These are phyloP conservation scores for Phytopythium cucurbitacearum DNA, from an alignment of 352 stramenopile species.

Conservation along the genomic window DNA sequence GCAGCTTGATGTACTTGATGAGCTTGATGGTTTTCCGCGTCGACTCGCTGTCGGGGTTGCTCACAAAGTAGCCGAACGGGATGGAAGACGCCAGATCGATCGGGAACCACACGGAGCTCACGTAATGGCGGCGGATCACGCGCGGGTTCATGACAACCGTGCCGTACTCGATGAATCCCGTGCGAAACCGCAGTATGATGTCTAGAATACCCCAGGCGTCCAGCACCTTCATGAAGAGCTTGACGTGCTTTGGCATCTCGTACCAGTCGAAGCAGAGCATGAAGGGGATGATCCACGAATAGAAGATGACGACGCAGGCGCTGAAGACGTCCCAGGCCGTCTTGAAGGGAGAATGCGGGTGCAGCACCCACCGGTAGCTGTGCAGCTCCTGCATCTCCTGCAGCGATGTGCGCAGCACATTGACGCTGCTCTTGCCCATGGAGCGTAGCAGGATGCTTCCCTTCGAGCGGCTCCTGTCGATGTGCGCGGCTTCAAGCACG, in stretches of 20 bases:
- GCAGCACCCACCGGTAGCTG: constrained; percentile 44
- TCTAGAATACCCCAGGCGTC: constrained; percentile 48
- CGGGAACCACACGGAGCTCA: constrained; percentile 55
- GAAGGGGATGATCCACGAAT: constrained; percentile 71
- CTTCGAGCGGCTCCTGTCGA: too few relatives aligned
- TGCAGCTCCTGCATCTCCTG: constrained; percentile 49
- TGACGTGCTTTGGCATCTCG: constrained; percentile 15
- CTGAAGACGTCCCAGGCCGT: constrained; percentile 55
- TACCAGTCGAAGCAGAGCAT: constrained; percentile 75
- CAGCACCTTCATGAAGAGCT: constrained; percentile 37
- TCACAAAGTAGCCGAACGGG: constrained; percentile 54
- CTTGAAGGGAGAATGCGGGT: constrained; percentile 47
- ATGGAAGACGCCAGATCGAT: constrained; percentile 55
- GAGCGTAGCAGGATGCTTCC: constrained; percentile 14
- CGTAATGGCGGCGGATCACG: constrained; percentile 37
- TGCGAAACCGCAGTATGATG: constrained; percentile 52
- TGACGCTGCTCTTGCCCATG: constrained; percentile 21
- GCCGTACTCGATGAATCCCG: constrained; percentile 53
- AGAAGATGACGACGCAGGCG: constrained; percentile 53
- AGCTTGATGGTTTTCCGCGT: constrained; percentile 73
- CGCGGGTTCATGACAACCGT: constrained; percentile 50
- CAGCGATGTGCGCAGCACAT: constrained; percentile 63
- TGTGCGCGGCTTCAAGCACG: background rate
- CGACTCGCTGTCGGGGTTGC: constrained; percentile 21
- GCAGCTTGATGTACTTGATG: constrained; percentile 72